Percentiles rank a stretch among this genome's conserved stretches.
These are phyloP conservation scores for Seminavis robusta DNA, from an alignment of 108 stramenopile genomes.

Conservation along the genomic window DNA sequence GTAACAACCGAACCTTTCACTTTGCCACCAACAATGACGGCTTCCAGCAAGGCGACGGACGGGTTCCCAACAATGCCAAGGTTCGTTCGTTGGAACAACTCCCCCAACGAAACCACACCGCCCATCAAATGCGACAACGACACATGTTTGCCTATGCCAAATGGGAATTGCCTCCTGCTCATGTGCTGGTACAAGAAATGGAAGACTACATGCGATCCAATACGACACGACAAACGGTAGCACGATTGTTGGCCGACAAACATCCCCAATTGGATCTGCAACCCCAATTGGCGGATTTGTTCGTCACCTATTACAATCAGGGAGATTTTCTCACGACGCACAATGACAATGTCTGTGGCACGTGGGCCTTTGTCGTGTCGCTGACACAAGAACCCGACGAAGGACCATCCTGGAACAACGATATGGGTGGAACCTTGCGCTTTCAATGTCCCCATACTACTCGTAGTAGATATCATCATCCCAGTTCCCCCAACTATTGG, in stretches of 20 bases:
- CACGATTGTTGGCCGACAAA: neutral
- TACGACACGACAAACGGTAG: neutral
- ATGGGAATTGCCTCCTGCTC: slow-evolving; percentile 8
- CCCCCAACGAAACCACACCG: neutral
- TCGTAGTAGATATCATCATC: neutral
- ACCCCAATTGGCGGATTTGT: slow-evolving; percentile 5
- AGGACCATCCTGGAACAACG: neutral
- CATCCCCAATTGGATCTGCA: neutral
- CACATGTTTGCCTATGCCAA: slow-evolving; percentile 4
- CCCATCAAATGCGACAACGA: neutral
- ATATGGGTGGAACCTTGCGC: neutral
- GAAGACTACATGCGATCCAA: slow-evolving; percentile 1
- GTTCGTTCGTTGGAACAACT: neutral
- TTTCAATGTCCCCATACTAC: slow-evolving; percentile 1
- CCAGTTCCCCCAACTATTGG: neutral
- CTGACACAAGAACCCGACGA: neutral
- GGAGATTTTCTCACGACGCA: slow-evolving; percentile 9
- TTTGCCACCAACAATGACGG: no score
- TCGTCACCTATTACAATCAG: neutral
- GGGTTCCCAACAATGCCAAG: neutral
- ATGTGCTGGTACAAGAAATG: slow-evolving; percentile 4
- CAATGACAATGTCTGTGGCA: slow-evolving; percentile 1
- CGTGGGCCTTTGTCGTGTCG: slow-evolving; percentile 6
- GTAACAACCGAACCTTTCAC: no score
- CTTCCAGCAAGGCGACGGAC: no score